These are phyloP conservation scores for Penicillium malachiteum DNA, from an alignment of 495 filamentous ascomycete genomes.

Conservation along the genomic window DNA sequence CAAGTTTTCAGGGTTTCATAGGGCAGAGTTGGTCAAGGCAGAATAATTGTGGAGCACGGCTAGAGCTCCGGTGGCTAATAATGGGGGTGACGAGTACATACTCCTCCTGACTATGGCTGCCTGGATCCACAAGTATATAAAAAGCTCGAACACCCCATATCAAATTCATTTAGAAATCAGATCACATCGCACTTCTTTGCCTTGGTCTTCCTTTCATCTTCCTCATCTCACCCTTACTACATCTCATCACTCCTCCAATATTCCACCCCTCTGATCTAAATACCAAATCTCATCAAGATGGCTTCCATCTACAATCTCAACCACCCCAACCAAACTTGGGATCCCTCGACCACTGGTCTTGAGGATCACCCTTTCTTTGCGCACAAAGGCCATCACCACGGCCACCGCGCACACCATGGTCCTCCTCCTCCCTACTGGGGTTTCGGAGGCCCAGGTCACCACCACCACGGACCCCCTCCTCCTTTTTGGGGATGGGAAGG, in stretches of 20 bases:
- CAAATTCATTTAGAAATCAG: not conserved
- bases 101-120: not conserved
- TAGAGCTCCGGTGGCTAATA: not conserved
- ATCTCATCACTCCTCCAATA: not conserved
- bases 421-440: constrained; percentile 10
- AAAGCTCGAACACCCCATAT: not conserved
- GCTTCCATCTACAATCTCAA: constrained; percentile 40
- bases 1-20: not conserved
- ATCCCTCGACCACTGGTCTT: constrained; percentile 27
- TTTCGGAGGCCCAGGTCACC: constrained; percentile 5
- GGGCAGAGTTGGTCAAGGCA: too few species aligned
- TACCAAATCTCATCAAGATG: constrained; percentile 18
- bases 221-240: not conserved
- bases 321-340: constrained; percentile 33
- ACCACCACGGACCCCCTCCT: constrained; percentile 6
- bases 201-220: not conserved
- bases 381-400: constrained; percentile 20
- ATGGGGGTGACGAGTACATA: not conserved
- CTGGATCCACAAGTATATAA: not conserved
- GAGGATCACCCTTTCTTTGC: constrained; percentile 43
- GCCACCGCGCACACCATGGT: constrained; percentile 8
- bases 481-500: constrained; percentile 15
- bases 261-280: not conserved
- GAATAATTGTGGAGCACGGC: too few species aligned
- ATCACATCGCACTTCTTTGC: not conserved